Percentiles rank a stretch among this genome's conserved stretches.
These are phyloP conservation scores for Boletellus sp. DNA, from an alignment of 768 basidiomycete species.

Conservation along the genomic window DNA sequence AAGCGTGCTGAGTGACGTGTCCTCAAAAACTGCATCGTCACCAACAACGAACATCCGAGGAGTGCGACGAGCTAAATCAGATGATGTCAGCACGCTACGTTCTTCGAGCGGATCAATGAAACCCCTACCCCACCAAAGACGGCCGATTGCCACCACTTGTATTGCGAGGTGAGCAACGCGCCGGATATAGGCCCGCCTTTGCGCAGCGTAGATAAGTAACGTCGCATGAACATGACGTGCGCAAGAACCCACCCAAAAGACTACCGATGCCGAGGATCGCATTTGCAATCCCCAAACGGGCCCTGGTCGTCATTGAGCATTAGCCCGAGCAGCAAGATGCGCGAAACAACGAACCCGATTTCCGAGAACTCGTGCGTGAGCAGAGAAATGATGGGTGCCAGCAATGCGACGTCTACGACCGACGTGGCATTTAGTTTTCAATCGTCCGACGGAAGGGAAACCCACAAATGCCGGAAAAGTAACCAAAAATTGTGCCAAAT, in stretches of 20 bases:
- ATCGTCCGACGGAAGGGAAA: not conserved
- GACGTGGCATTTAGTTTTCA: not conserved
- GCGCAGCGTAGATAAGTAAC: not conserved
- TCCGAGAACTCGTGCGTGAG: slow-evolving; percentile 45
- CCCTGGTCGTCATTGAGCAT: slow-evolving; percentile 18
- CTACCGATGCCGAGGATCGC: slow-evolving; percentile 12
- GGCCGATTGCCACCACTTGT: slow-evolving; percentile 54
- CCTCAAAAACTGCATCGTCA: slow-evolving; percentile 4
- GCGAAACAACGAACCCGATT: slow-evolving; percentile 39
- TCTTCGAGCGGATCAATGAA: not conserved
- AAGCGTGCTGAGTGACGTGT: not conserved
- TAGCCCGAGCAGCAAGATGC: not conserved
- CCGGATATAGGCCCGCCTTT: slow-evolving; percentile 57
- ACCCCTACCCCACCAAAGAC: slow-evolving; percentile 44
- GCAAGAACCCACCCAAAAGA: slow-evolving; percentile 18
- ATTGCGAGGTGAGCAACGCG: slow-evolving; percentile 47
- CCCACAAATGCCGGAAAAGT: slow-evolving; percentile 45
- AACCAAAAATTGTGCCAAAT: slow-evolving; percentile 43
- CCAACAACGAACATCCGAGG: slow-evolving; percentile 1
- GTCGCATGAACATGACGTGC: not conserved
- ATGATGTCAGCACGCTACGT: not conserved
- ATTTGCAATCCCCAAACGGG: slow-evolving; percentile 24
- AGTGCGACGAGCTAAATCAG: not conserved
- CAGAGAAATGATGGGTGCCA: slow-evolving; percentile 42
- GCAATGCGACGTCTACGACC: slow-evolving; percentile 36